phyloP scores from a whole-genome alignment of 371 early-diverging fungal species.

The Entomophthora muscae region DNA sequence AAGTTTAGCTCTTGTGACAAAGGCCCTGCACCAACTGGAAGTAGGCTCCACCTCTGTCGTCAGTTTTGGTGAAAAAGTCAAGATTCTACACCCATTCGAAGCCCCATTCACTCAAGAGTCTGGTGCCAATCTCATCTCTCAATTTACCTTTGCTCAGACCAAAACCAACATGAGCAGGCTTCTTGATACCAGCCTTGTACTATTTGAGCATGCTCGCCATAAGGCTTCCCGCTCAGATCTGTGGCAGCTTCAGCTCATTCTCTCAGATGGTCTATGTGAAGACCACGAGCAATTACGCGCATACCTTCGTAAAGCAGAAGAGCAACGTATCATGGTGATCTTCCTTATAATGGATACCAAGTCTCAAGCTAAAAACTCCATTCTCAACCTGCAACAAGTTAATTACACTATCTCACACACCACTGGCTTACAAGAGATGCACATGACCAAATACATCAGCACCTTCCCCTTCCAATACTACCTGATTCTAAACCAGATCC shows the following conservation, averaged over 20 bases:
- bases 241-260: slow-evolving; percentile 90
- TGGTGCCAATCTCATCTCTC: slow-evolving; percentile 70
- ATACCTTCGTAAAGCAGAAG: slow-evolving; percentile 66
- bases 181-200: slow-evolving; percentile 54
- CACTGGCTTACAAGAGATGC: slow-evolving; percentile 42
- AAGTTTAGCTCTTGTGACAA: slow-evolving; percentile 75
- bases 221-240: slow-evolving; percentile 37
- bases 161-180: slow-evolving; percentile 67
- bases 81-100: slow-evolving; percentile 83
- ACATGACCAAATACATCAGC: slow-evolving; percentile 79
- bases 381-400: slow-evolving; percentile 74
- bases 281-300: slow-evolving; percentile 65
- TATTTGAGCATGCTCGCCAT: slow-evolving; percentile 50
- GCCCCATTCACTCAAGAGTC: slow-evolving; percentile 70
- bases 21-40: slow-evolving; percentile 83
- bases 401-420: slow-evolving; percentile 43
- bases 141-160: slow-evolving; percentile 83
- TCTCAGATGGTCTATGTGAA: slow-evolving; percentile 95
- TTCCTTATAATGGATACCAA: slow-evolving; percentile 89
- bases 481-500: slow-evolving; percentile 75
- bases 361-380: slow-evolving; percentile 58
- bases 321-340: slow-evolving; percentile 80
- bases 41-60: slow-evolving; percentile 81
- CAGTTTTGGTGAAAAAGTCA: slow-evolving; percentile 77
- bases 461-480: slow-evolving; percentile 97